Evolutionary conservation across 164 flowering plant genomes (phyloP).

Genomic region (Vitis rotundifolia): DNA sequence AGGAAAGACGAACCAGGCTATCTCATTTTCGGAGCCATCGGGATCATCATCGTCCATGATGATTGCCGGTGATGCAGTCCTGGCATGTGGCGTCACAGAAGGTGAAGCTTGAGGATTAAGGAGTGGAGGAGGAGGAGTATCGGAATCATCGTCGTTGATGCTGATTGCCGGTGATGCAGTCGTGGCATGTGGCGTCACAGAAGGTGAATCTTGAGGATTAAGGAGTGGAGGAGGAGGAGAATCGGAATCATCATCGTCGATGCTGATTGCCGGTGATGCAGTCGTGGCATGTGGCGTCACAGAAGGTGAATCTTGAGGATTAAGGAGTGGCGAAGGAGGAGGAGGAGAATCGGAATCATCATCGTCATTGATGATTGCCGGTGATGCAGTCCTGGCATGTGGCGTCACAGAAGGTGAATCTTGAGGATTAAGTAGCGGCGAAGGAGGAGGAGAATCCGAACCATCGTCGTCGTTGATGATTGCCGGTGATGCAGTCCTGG

Average conservation of each 20-base stretch:
- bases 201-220: constrained; percentile 5
- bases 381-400: background rate
- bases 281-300: constrained; percentile 4
- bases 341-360: constrained; percentile 8
- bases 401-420: constrained; percentile 12
- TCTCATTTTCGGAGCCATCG: constrained; percentile 16
- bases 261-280: too few species aligned
- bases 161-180: too few species aligned
- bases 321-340: background rate
- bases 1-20: constrained; percentile 17
- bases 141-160: constrained; percentile 6
- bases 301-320: constrained; percentile 13
- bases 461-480: constrained; percentile 3
- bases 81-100: background rate
- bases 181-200: background rate
- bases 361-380: background rate
- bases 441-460: background rate
- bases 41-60: background rate
- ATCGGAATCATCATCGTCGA: constrained; percentile 1
- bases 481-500: background rate
- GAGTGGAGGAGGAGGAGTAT: background rate
- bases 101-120: constrained; percentile 7
- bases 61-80: too few species aligned
- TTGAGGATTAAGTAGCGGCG: background rate
- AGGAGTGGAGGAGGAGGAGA: too few species aligned